Conservation (phyloP, 495 filamentous ascomycete species). For the Daldinia bambusicola region DNA sequence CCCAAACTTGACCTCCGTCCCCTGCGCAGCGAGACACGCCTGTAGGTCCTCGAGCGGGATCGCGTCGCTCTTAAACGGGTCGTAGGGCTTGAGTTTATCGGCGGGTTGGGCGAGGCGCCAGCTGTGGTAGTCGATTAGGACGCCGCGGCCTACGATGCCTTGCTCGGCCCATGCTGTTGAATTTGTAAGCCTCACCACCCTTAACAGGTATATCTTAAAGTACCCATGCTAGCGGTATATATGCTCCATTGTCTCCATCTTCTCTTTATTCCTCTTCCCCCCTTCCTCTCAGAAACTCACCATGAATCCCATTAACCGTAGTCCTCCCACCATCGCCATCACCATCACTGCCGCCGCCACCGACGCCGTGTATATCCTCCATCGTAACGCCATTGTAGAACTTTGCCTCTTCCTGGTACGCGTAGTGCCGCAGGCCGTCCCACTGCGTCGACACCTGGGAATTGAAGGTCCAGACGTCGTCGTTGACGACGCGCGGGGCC, state of each 20-base stretch:
- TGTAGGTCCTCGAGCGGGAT: slow-evolving; percentile 60
- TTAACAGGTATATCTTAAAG: too few relatives aligned
- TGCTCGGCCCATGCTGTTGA: slow-evolving; percentile 56
- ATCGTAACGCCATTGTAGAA: slow-evolving; percentile 72
- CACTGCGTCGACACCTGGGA: slow-evolving; percentile 62
- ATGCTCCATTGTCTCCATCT: too few relatives aligned
- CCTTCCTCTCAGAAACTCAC: slow-evolving; percentile 47
- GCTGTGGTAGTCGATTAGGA: slow-evolving; percentile 67
- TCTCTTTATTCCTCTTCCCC: neutral
- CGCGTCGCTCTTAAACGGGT: slow-evolving; percentile 53
- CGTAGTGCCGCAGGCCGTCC: slow-evolving; percentile 60
- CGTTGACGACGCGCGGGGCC: slow-evolving; percentile 59
- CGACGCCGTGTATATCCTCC: slow-evolving; percentile 62
- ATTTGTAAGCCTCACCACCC: too few relatives aligned
- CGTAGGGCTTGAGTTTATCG: slow-evolving; percentile 42
- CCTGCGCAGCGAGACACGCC: slow-evolving; percentile 58
- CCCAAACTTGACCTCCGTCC: slow-evolving; percentile 61
- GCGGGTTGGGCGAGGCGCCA: slow-evolving; percentile 54
- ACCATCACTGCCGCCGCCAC: slow-evolving; percentile 45
- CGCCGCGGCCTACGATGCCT: slow-evolving; percentile 67
- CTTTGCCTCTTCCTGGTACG: slow-evolving; percentile 61
- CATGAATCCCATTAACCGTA: slow-evolving; percentile 61
- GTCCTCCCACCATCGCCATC: slow-evolving; percentile 45
- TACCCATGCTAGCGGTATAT: too few relatives aligned
- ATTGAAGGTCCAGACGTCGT: slow-evolving; percentile 71